These are phyloP conservation scores for Phtheirospermum japonicum DNA, from an alignment of 257 asterid species.

Conservation along the genomic window DNA sequence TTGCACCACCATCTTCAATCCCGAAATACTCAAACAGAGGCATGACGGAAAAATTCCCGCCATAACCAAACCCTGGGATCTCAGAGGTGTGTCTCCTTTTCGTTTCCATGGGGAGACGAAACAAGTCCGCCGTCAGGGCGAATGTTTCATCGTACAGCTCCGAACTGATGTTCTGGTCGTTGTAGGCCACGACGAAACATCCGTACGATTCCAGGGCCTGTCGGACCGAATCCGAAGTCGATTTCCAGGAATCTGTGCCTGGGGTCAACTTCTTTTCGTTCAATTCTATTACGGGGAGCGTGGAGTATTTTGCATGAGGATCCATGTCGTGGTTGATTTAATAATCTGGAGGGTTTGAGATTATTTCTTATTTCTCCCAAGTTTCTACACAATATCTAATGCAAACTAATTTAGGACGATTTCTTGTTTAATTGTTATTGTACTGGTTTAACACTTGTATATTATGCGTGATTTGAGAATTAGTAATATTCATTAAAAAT, in stretches of 20 bases:
- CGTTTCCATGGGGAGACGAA: slow-evolving; percentile 30
- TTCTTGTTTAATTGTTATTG: too few species aligned
- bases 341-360: too few species aligned
- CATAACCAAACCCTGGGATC: slow-evolving; percentile 37
- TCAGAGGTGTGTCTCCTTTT: slow-evolving; percentile 29
- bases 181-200: slow-evolving; percentile 31
- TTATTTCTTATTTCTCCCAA: too few species aligned
- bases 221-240: slow-evolving; percentile 35
- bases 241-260: slow-evolving; percentile 33
- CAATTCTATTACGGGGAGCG: slow-evolving; percentile 39
- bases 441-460: too few species aligned
- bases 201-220: slow-evolving; percentile 42
- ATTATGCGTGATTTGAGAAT: too few species aligned
- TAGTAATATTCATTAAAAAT: too few species aligned
- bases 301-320: slow-evolving; percentile 17
- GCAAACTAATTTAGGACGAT: too few species aligned
- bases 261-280: slow-evolving; percentile 19
- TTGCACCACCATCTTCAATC: slow-evolving; percentile 27
- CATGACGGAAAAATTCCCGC: slow-evolving; percentile 29
- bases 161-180: not conserved
- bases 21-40: slow-evolving; percentile 46
- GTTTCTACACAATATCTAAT: too few species aligned
- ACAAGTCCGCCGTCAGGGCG: slow-evolving; percentile 25
- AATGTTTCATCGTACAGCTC: slow-evolving; percentile 28
- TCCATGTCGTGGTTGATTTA: slow-evolving; percentile 22